Percentiles rank a stretch among this genome's conserved stretches.
These are phyloP conservation scores for Magnolia changhungtana DNA, from an alignment of 164 flowering plant species.

Conservation along the genomic window DNA sequence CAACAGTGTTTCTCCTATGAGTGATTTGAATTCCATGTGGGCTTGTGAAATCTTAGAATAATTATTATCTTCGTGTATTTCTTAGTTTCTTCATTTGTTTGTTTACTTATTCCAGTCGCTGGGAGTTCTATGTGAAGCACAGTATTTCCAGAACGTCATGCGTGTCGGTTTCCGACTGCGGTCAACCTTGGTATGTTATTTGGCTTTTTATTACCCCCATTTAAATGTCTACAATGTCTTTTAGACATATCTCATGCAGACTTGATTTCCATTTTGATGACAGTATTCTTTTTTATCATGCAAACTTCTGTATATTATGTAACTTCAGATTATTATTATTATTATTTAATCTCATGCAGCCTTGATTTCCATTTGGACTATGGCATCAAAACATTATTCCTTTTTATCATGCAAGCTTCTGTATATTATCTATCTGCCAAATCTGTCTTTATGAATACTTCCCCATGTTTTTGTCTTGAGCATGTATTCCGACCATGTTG, in stretches of 20 bases:
- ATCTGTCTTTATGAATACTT: too few species aligned
- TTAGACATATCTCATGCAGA: background rate
- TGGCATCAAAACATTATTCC: too few species aligned
- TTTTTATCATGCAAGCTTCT: too few species aligned
- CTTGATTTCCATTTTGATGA: background rate
- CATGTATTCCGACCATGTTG: too few species aligned
- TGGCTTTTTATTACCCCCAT: background rate
- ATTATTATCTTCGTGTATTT: too few species aligned
- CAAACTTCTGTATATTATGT: too few species aligned
- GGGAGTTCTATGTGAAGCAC: conserved; percentile 89
- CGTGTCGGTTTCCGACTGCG: conserved; percentile 88
- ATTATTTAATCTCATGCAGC: too few species aligned
- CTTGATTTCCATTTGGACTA: too few species aligned
- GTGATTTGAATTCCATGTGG: background rate
- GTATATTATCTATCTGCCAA: too few species aligned
- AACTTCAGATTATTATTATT: too few species aligned
- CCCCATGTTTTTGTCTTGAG: background rate
- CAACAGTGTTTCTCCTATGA: background rate
- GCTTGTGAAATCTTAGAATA: background rate
- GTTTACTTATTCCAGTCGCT: conserved; percentile 46
- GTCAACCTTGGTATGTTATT: conserved; percentile 71
- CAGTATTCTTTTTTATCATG: background rate
- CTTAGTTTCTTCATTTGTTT: background rate
- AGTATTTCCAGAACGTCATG: conserved; percentile 96
- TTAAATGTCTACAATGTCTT: background rate